phyloP scores from a whole-genome alignment of 805 yeast species.

The Debaryomyces hansenii region DNA sequence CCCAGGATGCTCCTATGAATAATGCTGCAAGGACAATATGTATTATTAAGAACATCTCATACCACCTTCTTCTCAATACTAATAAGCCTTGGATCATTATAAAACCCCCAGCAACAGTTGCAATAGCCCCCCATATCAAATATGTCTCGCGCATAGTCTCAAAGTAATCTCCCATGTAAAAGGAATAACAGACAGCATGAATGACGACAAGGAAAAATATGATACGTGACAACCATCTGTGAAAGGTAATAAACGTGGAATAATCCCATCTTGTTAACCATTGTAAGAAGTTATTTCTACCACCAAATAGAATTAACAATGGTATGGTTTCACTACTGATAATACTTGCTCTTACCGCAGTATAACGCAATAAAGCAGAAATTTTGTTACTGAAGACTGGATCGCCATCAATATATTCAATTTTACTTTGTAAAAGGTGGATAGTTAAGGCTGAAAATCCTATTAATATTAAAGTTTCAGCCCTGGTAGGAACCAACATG shows the following conservation, averaged over 20 bases:
- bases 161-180: conserved; percentile 8
- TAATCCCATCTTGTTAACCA: conserved; percentile 39
- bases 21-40: conserved; percentile 58
- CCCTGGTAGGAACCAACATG: conserved; percentile 41
- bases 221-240: conserved; percentile 29
- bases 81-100: conserved; percentile 49
- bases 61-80: conserved; percentile 45
- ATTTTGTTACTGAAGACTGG: conserved; percentile 34
- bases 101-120: conserved; percentile 33
- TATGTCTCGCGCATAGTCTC: conserved; percentile 9
- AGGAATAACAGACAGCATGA: conserved; percentile 24
- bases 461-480: conserved; percentile 32
- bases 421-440: conserved; percentile 21
- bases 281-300: conserved; percentile 38
- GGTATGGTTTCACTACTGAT: conserved; percentile 31
- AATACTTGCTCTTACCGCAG: conserved; percentile 40
- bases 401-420: conserved; percentile 28
- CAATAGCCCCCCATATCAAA: conserved; percentile 28
- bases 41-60: conserved; percentile 52
- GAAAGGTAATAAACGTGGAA: conserved; percentile 26
- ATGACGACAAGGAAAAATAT: conserved; percentile 19
- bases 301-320: conserved; percentile 32
- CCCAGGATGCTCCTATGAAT: conserved; percentile 49
- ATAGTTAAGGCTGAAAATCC: conserved; percentile 31
- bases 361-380: conserved; percentile 38